Conservation (phyloP, 768 basidiomycete genomes). For the Erythrobasidium yunnanense region DNA sequence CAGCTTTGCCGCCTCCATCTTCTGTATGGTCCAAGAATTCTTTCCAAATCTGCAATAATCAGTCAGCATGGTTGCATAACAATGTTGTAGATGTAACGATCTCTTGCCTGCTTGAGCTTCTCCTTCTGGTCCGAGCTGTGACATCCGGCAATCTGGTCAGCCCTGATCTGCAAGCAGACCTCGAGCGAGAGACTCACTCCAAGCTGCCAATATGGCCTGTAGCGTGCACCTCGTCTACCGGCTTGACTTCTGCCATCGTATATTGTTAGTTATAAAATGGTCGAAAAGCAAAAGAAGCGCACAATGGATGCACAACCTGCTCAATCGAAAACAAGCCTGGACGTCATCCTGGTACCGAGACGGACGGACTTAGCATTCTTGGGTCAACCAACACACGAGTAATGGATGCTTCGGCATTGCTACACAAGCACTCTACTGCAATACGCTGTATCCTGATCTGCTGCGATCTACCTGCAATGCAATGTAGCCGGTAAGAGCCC, state of each 20-base stretch:
- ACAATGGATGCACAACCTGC: too few species aligned
- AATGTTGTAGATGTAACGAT: not conserved
- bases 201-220: constrained; percentile 6
- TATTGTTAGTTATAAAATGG: too few species aligned
- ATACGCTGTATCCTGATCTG: too few species aligned
- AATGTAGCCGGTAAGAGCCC: too few species aligned
- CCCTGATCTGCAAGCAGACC: not conserved
- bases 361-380: too few species aligned
- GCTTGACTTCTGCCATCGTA: constrained; percentile 8
- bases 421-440: too few species aligned
- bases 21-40: not conserved
- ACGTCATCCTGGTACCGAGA: too few species aligned
- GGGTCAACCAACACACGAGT: too few species aligned
- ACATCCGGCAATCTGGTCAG: not conserved
- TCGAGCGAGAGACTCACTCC: not conserved
- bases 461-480: too few species aligned
- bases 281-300: too few species aligned
- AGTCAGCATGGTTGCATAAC: not conserved
- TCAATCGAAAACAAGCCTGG: too few species aligned
- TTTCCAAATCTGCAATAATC: constrained; percentile 16
- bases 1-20: not conserved
- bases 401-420: too few species aligned
- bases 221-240: not conserved
- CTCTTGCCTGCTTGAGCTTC: not conserved
- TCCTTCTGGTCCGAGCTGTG: constrained; percentile 11